These are phyloP conservation scores for Cucumis hystrix DNA, from an alignment of 306 rosid species.

Conservation along the genomic window DNA sequence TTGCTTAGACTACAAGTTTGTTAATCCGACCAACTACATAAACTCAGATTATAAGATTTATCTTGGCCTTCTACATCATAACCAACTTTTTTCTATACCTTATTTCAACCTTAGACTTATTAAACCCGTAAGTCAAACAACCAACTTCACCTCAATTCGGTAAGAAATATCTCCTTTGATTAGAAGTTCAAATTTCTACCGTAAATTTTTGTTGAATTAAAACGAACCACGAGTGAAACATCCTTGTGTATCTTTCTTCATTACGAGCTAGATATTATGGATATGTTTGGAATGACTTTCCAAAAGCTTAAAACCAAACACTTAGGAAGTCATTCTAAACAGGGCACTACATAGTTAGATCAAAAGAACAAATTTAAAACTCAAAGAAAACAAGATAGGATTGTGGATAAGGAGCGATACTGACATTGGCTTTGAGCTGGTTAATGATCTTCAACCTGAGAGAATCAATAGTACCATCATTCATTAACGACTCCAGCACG, in stretches of 20 bases:
- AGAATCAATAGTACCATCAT: constrained; percentile 84
- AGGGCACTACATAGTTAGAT: background rate
- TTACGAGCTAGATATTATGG: background rate
- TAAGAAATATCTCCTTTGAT: background rate
- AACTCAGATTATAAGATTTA: background rate
- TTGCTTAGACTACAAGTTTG: background rate
- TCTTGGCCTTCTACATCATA: background rate
- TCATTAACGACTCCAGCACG: constrained; percentile 77
- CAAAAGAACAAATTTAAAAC: background rate
- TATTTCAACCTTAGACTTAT: background rate
- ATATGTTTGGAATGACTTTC: background rate
- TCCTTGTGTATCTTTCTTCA: background rate
- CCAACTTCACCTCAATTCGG: background rate
- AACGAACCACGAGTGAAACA: background rate
- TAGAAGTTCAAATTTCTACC: background rate
- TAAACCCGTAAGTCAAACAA: background rate
- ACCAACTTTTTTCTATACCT: background rate
- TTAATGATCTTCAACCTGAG: constrained; percentile 93
- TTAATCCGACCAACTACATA: background rate
- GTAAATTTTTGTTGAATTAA: too few species aligned
- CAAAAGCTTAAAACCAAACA: background rate
- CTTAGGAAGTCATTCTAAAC: background rate
- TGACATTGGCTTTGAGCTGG: constrained; percentile 92
- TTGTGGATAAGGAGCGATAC: background rate
- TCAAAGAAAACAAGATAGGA: background rate